These are phyloP conservation scores for Combretum micranthum DNA, from an alignment of 345 rosid species.

Conservation along the genomic window DNA sequence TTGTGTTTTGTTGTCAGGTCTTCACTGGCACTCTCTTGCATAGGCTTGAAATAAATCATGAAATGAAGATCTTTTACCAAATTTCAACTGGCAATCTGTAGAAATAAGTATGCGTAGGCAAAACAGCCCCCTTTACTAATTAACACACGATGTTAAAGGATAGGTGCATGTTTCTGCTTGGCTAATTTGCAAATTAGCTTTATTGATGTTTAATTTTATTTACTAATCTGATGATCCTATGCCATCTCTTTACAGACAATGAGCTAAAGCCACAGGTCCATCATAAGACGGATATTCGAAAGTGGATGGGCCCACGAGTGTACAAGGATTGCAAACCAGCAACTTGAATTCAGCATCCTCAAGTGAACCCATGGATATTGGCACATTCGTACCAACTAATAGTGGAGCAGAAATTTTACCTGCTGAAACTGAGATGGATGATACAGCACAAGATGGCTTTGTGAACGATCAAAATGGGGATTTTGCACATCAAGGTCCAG, in stretches of 20 bases:
- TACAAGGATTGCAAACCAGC: conserved; percentile 1
- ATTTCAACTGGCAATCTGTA: too few species aligned
- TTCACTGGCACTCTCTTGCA: too few species aligned
- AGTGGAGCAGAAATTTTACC: conserved; percentile 12
- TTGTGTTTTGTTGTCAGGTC: too few species aligned
- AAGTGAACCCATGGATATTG: conserved; percentile 24
- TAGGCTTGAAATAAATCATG: too few species aligned
- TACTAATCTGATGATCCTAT: background rate
- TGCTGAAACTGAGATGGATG: conserved; percentile 20
- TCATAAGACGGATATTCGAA: conserved; percentile 34
- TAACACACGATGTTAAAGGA: too few species aligned
- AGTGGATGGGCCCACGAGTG: background rate
- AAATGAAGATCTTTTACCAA: too few species aligned
- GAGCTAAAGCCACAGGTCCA: conserved; percentile 30
- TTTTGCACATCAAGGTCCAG: conserved; percentile 12
- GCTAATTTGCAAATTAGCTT: too few species aligned
- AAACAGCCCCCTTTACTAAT: too few species aligned
- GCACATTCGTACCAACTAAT: conserved; percentile 24
- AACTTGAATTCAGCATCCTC: background rate
- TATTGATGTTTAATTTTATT: background rate
- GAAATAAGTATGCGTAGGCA: too few species aligned
- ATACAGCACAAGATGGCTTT: conserved; percentile 19
- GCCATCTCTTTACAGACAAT: conserved; percentile 10
- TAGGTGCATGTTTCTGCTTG: too few species aligned
- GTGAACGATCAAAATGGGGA: conserved; percentile 24